phyloP scores from a whole-genome alignment of 495 filamentous ascomycete species.

The Glarea lozoyensis region DNA sequence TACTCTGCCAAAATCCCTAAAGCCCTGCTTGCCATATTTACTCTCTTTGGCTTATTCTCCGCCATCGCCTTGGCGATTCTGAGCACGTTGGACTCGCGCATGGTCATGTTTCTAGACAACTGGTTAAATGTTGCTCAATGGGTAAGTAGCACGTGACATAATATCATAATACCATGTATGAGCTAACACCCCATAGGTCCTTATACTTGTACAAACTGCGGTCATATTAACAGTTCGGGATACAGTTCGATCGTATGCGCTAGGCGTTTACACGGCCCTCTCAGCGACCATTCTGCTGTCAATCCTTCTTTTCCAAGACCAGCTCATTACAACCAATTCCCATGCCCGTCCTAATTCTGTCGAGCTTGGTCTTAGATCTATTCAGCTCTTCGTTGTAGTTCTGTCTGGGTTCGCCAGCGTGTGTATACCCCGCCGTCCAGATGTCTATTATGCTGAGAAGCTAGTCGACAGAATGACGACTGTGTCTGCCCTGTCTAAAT shows the following conservation, averaged over 20 bases:
- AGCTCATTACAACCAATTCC: slow-evolving; percentile 19
- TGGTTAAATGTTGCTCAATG: slow-evolving; percentile 20
- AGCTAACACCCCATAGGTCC: slow-evolving; percentile 14
- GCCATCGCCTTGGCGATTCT: slow-evolving; percentile 16
- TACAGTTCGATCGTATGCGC: slow-evolving; percentile 35
- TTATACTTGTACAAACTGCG: slow-evolving; percentile 38
- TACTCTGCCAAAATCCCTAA: slow-evolving; percentile 45
- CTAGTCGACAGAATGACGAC: slow-evolving; percentile 57
- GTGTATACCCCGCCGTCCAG: slow-evolving; percentile 56
- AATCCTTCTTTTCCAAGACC: slow-evolving; percentile 31
- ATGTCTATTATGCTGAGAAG: slow-evolving; percentile 48
- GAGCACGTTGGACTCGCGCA: slow-evolving; percentile 1
- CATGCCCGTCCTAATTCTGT: slow-evolving; percentile 1
- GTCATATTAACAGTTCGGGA: slow-evolving; percentile 32
- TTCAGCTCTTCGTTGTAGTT: slow-evolving; percentile 28
- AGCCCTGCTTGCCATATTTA: slow-evolving; percentile 30
- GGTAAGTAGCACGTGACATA: slow-evolving; percentile 20
- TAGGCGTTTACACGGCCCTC: slow-evolving; percentile 36
- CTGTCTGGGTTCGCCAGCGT: slow-evolving; percentile 26
- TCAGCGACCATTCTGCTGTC: slow-evolving; percentile 31
- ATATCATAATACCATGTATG: too few relatives aligned
- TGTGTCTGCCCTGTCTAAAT: slow-evolving; percentile 48
- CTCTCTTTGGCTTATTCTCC: slow-evolving; percentile 29
- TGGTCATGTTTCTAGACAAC: slow-evolving; percentile 15
- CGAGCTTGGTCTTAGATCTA: slow-evolving; percentile 22